Base-by-base conservation (phyloP, 768 basidiomycete species). In the Pulveroboletus ravenelii region DNA sequence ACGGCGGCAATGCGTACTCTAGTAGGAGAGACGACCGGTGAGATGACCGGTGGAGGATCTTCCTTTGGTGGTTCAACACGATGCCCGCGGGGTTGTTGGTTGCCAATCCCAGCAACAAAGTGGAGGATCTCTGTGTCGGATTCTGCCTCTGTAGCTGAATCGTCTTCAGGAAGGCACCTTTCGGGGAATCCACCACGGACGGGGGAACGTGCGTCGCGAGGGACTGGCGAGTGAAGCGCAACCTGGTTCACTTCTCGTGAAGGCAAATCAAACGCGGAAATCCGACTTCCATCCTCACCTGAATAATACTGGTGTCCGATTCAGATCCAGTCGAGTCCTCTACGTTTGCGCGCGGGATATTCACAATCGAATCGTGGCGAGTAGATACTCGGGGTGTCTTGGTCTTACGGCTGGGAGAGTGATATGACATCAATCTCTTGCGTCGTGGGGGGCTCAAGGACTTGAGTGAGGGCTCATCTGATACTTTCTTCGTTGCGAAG, bases 241-340 rank as follows among this genome's bases (percentile, higher is more conserved):
- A 39, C 18, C 37, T 48, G 25, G 3, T 47, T 37, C 34, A 18
- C 42, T 38, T 18, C 18, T 23, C 10, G 41, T 39, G 27, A 51
- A 36, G 34, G 44, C 15, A n/a, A 25, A 10, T 32, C 34, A 23
- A 42, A 25, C 8, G 12, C 8, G 10, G 23, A 31, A 9, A 5
- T 18, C 6, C 39, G 17, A n/a, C 23, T 12, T 36, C 45, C 52
- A 37, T 40, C 38, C 32, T 60, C 45, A 52, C 36, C 36, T 40
- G 54, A 47, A 51, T n/a, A 17, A 54, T 31, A 35, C 56, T 49
- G 15, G 30, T 35, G n/a, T 65, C 67, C 5, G 67, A 67, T 41
- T 67, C 65, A 7, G 65, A 38, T 51, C 67, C 67, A n/a, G 69
- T 68, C 17, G 67, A 68, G 23, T 66, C 67, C 0, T 68, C 65